Conservation (phyloP, 768 basidiomycete species). For the Postia placenta region DNA sequence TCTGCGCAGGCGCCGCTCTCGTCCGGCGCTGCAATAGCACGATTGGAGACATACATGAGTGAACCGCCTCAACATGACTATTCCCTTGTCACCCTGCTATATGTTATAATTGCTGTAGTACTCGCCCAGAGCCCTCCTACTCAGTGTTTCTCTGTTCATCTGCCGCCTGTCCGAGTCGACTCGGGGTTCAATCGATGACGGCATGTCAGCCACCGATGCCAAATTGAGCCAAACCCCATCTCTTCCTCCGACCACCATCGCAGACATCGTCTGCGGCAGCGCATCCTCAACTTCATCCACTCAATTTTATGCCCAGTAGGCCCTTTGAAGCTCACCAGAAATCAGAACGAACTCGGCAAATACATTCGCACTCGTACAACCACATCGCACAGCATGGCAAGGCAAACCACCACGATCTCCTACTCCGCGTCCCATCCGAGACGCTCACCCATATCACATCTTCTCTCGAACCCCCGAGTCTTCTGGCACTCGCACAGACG, state of each 20-base stretch:
- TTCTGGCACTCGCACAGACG: constrained; percentile 52
- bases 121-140: too few species aligned
- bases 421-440: constrained; percentile 58
- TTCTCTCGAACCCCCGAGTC: constrained; percentile 57
- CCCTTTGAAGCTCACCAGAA: constrained; percentile 36
- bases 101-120: too few species aligned
- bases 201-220: constrained; percentile 2
- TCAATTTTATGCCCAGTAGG: constrained; percentile 66
- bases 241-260: constrained; percentile 20
- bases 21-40: neutral
- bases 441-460: constrained; percentile 74
- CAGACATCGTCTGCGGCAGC: constrained; percentile 26
- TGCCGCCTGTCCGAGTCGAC: too few species aligned
- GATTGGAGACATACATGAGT: neutral
- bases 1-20: neutral
- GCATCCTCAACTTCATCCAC: constrained; percentile 6
- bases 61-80: too few species aligned
- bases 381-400: constrained; percentile 45
- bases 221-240: constrained; percentile 11
- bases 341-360: constrained; percentile 26
- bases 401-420: constrained; percentile 11
- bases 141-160: too few species aligned
- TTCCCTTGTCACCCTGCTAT: too few species aligned
- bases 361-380: constrained; percentile 25
- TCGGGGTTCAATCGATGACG: neutral